A percentile compares a stretch with the other conserved stretches of the same genome.
Conservation (phyloP, 352 stramenopile genomes). For the Phytophthora megakarya region DNA sequence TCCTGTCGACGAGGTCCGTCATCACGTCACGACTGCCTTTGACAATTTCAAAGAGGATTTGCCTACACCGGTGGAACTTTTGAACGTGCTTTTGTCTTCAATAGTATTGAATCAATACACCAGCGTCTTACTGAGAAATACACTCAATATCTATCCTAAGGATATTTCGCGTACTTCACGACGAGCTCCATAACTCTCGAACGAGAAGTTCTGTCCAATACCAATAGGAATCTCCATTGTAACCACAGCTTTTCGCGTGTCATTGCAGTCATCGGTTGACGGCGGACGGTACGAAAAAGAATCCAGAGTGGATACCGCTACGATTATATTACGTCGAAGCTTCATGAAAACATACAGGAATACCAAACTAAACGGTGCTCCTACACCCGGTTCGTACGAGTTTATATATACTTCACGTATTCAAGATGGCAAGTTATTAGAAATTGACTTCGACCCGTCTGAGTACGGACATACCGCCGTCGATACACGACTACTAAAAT, state of each 20-base stretch:
- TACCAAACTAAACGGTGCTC: neutral
- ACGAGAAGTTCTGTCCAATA: too few relatives aligned
- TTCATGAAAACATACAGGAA: neutral
- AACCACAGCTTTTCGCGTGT: neutral
- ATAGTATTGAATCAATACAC: neutral
- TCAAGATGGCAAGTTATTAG: neutral
- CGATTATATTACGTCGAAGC: neutral
- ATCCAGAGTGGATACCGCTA: neutral
- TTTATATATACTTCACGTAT: neutral
- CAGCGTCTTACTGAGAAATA: too few relatives aligned
- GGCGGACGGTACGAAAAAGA: neutral
- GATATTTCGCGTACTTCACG: too few relatives aligned
- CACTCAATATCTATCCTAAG: too few relatives aligned
- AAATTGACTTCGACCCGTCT: neutral
- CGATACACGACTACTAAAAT: conserved; percentile 25
- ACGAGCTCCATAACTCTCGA: neutral
- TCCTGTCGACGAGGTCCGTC: too few relatives aligned
- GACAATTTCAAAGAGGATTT: neutral
- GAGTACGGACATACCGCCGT: neutral
- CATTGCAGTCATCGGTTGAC: neutral
- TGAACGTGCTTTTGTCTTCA: neutral
- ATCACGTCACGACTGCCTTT: neutral
- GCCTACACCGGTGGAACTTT: neutral
- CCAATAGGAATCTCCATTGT: neutral
- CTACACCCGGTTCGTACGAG: too few relatives aligned